Conservation (phyloP, 257 asterid genomes). For the Solanum chmielewskii region DNA sequence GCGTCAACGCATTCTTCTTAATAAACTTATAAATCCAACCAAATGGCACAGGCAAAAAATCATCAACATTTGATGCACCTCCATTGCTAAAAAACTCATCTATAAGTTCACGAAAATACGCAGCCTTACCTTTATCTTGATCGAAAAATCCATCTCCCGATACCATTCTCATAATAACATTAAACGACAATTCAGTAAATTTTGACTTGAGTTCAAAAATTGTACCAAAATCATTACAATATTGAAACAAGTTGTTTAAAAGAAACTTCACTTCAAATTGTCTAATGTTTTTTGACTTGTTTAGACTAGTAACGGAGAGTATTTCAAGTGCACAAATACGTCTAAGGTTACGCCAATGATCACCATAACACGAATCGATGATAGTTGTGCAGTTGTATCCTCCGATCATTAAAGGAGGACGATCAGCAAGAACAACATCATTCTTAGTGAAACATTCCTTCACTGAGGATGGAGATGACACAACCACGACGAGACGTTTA, state of each 20-base stretch:
- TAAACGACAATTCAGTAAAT: slow-evolving; percentile 14
- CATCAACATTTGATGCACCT: slow-evolving; percentile 10
- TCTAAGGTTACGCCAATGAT: slow-evolving; percentile 28
- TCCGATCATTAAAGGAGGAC: slow-evolving; percentile 12
- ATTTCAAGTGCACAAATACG: slow-evolving; percentile 14
- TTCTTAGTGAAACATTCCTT: slow-evolving; percentile 34
- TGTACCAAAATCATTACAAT: not conserved
- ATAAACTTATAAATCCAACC: slow-evolving; percentile 21
- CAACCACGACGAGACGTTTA: slow-evolving; percentile 23
- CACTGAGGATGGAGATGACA: slow-evolving; percentile 16
- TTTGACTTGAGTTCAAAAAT: slow-evolving; percentile 13
- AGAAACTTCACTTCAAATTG: slow-evolving; percentile 11
- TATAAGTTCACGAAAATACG: slow-evolving; percentile 6
- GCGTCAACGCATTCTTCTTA: not conserved
- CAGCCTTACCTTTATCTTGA: not conserved
- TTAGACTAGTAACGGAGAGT: slow-evolving; percentile 15
- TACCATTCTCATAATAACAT: slow-evolving; percentile 21
- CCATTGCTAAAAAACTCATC: not conserved
- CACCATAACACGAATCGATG: slow-evolving; percentile 13
- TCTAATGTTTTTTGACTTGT: slow-evolving; percentile 7
- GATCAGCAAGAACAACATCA: slow-evolving; percentile 19
- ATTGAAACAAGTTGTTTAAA: not conserved
- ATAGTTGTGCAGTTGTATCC: slow-evolving; percentile 16
- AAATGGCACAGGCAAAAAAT: slow-evolving; percentile 16
- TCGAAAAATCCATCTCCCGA: slow-evolving; percentile 19